Evolutionary conservation across 2,329 filamentous ascomycete genomes (phyloP).

Genomic region (Penicillium sp.): DNA sequence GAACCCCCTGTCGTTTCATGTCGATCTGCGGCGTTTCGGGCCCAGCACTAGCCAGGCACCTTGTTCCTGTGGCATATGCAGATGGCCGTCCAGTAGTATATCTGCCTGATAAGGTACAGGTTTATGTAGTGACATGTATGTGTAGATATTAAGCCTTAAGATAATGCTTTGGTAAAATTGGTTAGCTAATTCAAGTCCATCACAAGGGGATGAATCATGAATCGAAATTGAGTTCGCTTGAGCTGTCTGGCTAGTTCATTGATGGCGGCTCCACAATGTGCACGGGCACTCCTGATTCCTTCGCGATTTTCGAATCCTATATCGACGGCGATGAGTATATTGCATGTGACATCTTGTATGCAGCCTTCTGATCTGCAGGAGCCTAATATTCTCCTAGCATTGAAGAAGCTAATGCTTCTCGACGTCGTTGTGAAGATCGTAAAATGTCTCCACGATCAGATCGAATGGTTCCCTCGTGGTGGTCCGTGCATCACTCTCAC

Average conservation of each 20-base stretch:
- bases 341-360: background rate
- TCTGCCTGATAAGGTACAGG: background rate
- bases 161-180: background rate
- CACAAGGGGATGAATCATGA: background rate
- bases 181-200: background rate
- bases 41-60: background rate
- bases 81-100: background rate
- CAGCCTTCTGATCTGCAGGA: no score
- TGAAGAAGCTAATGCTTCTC: no score
- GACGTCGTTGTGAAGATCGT: background rate
- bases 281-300: background rate
- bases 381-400: no score
- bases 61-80: background rate
- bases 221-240: background rate
- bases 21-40: background rate
- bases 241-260: background rate
- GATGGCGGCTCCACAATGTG: background rate
- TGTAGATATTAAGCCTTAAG: background rate
- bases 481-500: conserved; percentile 14
- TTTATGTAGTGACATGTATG: background rate
- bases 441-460: background rate
- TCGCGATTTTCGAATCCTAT: background rate
- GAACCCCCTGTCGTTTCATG: background rate
- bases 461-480: background rate
- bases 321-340: background rate